Evolutionary conservation across 768 basidiomycete species (phyloP), one percentile per base, ranked within the genome.

Genomic region (Lactarius psammicola): DNA sequence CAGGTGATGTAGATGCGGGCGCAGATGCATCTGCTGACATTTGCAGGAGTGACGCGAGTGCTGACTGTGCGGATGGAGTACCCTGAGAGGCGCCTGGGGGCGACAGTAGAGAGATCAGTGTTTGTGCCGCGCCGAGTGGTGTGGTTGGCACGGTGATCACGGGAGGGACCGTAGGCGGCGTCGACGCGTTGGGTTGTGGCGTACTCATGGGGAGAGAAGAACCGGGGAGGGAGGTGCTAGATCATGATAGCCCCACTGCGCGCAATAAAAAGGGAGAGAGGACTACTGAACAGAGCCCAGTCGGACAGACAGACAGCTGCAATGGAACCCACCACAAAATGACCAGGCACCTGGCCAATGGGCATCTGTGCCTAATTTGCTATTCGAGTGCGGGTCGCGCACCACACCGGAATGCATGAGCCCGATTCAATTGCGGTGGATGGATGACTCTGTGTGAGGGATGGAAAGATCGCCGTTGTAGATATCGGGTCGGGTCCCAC

Each of bases 291-390:
- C 18, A 46, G 20, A 33, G 7, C 49, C 18, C 11, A 20, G 55
- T 56, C 2, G 11, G 10, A 26, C 44, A 30, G 60, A 62, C n/a
- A n/a, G n/a, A n/a, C 65, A 66, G 65, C 23, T 56, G 65, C 11
- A 62, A 66, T 66, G 65, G 65, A 66, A 66, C 5, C n/a, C 34
- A n/a, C 26, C 0, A 28, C 5, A 10, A 17, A 33, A 8, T 31
- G 9, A 33, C 18, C 33, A 56, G 30, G 28, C 18, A n/a, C 55
- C n/a, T 49, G 49, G 49, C 23, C 13, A n/a, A 49, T 20, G 28
- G 40, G 20, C 18, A 13, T 6, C 2, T 17, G 65, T 66, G n/a
- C 65, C 65, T 66, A 38, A 49, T 42, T 23, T 11, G 34, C 33
- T 9, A 26, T 34, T 38, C 30, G 55, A 56, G 55, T 4, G 1